phyloP scores from a whole-genome alignment of 208 protist genomes.

The Phytomonas sp. region DNA sequence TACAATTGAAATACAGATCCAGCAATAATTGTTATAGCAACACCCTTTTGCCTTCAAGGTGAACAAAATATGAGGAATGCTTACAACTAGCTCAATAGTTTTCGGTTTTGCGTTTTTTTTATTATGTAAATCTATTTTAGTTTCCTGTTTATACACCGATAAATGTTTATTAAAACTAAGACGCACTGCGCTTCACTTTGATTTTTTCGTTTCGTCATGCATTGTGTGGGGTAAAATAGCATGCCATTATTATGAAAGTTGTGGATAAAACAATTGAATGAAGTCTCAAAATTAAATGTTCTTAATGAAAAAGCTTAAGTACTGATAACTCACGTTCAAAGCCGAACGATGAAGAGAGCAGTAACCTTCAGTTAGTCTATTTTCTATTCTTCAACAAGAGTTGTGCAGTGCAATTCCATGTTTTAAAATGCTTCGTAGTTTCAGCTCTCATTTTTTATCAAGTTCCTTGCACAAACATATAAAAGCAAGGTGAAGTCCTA shows the following conservation, averaged over 20 bases:
- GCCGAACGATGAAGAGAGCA: not conserved
- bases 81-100: not conserved
- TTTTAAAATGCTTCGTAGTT: not conserved
- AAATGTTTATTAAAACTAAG: not conserved
- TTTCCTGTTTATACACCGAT: not conserved
- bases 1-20: not conserved
- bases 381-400: not conserved
- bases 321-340: not conserved
- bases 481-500: not conserved
- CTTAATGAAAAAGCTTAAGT: not conserved
- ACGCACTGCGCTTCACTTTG: not conserved
- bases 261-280: not conserved
- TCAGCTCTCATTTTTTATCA: conserved; percentile 1
- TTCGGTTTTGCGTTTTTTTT: not conserved
- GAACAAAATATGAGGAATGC: not conserved
- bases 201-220: not conserved
- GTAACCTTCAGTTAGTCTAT: not conserved
- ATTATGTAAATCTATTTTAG: not conserved
- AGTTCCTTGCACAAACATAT: conserved; percentile 5
- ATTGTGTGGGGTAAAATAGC: not conserved
- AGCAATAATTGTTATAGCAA: not conserved
- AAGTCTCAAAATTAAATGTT: not conserved
- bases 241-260: not conserved
- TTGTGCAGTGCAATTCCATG: not conserved
- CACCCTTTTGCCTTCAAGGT: not conserved